Evolutionary conservation across 129 eudicot species (phyloP), one percentile per base, ranked within the genome.

Genomic region (Ambrosia trifida): DNA sequence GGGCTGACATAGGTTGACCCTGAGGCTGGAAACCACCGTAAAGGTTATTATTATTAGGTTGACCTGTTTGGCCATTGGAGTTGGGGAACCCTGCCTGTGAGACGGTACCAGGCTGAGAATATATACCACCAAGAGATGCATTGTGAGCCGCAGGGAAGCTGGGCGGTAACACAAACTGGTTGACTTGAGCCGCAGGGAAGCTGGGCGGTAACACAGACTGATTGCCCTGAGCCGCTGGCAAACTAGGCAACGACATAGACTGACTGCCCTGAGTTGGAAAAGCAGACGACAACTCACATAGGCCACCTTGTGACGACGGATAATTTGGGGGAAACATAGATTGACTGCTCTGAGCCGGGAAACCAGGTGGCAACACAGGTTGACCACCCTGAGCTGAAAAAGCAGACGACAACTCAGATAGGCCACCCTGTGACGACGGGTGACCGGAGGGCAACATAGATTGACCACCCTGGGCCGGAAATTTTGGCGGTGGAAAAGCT

Each of bases 21-120:
- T 83, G 85, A 40, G 84, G 79, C 53, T 64, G 73, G 61, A 76
- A 88, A 67, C 69, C 78, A 14, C 78, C 90, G 53, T 82, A 70
- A 47, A 53, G 73, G 77, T 74, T 83, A 70, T 70, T 83, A 70
- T 70, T 83, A 66, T 60, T 75, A 36, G 79, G 78, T 24, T 74
- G 79, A 30, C 67, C 50, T 18, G 84, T 46, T 19, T 73, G 78
- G 70, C 78, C 79, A 50, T 58, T 53, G n/a, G n/a, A n/a, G n/a
- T n/a, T n/a, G n/a, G n/a, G n/a, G n/a, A n/a, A n/a, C n/a, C n/a
- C n/a, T n/a, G n/a, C n/a, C 64, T 62, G 87, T 36, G 82, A 51
- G 32, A 68, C 67, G 10, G 63, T 11, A 67, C 58, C 71, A 62
- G 69, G 60, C 56, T 76, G 79, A 35, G 81, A 72, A 4, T 76